Evolutionary conservation across 208 protist genomes (phyloP).

Genomic region (Acanthamoeba castellanii): DNA sequence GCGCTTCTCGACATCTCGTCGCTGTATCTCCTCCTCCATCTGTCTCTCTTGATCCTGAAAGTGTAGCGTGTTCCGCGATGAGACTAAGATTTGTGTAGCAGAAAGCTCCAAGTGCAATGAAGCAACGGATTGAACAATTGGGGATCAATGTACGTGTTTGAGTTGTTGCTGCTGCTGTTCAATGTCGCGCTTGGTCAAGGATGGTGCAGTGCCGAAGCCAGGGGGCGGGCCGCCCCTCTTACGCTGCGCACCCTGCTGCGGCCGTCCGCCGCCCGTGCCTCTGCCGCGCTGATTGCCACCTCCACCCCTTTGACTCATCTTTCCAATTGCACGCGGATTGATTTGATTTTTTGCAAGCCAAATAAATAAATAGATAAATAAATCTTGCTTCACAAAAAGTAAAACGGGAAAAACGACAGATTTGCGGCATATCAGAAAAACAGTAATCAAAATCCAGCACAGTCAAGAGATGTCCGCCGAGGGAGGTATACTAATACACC

Average conservation of each 20-base stretch:
- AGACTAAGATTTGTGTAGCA: neutral
- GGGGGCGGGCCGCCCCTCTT: conserved; percentile 41
- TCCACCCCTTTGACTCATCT: conserved; percentile 33
- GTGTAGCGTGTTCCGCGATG: neutral
- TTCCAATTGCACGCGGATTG: neutral
- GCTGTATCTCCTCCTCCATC: conserved; percentile 60
- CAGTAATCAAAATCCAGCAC: neutral
- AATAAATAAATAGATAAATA: neutral
- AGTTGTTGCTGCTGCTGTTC: conserved; percentile 62
- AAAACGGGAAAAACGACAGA: conserved; percentile 27
- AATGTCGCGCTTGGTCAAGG: conserved; percentile 35
- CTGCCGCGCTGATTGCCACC: conserved; percentile 7
- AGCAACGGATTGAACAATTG: neutral
- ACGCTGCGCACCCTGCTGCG: neutral
- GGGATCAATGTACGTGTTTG: conserved; percentile 34
- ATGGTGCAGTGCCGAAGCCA: neutral
- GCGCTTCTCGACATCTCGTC: conserved; percentile 55
- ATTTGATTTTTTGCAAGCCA: neutral
- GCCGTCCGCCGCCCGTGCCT: neutral
- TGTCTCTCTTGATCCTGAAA: conserved; percentile 58
- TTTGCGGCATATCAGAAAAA: neutral
- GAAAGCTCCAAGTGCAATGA: neutral
- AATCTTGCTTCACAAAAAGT: conserved; percentile 8
- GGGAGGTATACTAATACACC: neutral
- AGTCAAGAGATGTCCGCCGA: neutral